Evolutionary conservation across 1,284 basidiomycete species (phyloP).

Genomic region (Sporisorium iseilematis-ciliati): DNA sequence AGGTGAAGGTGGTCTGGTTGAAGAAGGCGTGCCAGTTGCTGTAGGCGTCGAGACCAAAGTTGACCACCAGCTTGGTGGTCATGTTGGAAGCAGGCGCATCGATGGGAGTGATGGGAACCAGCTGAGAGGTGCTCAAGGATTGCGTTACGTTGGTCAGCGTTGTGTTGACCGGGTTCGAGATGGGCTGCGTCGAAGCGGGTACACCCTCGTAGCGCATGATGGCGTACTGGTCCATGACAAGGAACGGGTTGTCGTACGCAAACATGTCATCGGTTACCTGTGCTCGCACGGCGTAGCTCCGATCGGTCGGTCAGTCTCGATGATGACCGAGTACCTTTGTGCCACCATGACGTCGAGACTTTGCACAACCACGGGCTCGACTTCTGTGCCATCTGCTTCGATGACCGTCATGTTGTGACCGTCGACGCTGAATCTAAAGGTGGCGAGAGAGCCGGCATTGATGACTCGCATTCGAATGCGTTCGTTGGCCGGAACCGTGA

Average conservation of each 20-base stretch:
- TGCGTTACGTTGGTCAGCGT: conserved; percentile 34
- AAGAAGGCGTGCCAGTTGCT: conserved; percentile 52
- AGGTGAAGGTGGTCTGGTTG: conserved; percentile 52
- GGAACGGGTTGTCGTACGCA: conserved; percentile 65
- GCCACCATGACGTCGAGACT: conserved; percentile 72
- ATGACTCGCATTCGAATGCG: conserved; percentile 75
- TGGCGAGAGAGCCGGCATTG: conserved; percentile 52
- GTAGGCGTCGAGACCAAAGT: conserved; percentile 44
- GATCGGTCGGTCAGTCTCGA: conserved; percentile 56
- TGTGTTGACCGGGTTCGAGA: conserved; percentile 17
- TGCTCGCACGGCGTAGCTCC: conserved; percentile 63
- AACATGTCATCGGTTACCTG: conserved; percentile 71
- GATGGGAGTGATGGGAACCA: conserved; percentile 31
- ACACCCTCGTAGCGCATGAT: conserved; percentile 70
- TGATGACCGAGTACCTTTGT: conserved; percentile 73
- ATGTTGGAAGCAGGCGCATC: conserved; percentile 44
- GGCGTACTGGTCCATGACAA: conserved; percentile 70
- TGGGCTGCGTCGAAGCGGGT: conserved; percentile 50
- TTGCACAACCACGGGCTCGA: conserved; percentile 71
- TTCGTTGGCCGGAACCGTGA: conserved; percentile 62
- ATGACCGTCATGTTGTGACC: conserved; percentile 72
- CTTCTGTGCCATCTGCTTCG: conserved; percentile 73
- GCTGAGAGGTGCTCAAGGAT: conserved; percentile 31
- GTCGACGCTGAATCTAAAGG: conserved; percentile 71
- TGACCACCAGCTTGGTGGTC: conserved; percentile 45